Percentiles rank a stretch among this genome's conserved stretches.
These are phyloP conservation scores for bread wheat (Triticum aestivum) DNA, from an alignment of 176 grass and related monocot genomes.

Conservation along the genomic window DNA sequence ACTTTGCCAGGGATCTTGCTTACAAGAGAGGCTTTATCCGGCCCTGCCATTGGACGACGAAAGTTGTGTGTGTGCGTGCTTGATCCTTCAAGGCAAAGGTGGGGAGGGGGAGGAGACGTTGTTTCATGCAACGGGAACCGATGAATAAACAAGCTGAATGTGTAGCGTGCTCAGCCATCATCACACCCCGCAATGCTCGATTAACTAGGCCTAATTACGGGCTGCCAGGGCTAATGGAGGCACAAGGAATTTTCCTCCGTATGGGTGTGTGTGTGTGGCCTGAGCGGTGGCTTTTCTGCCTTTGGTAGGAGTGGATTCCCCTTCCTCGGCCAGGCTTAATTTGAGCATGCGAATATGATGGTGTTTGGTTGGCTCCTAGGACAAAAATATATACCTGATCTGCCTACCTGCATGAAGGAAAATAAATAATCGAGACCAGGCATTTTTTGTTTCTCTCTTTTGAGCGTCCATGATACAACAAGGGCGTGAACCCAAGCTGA, in stretches of 20 bases:
- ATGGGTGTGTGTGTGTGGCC: background rate
- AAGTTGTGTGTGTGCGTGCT: background rate
- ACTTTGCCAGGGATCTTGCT: slow-evolving; percentile 24
- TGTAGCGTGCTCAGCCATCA: too few relatives aligned
- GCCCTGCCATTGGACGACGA: slow-evolving; percentile 20
- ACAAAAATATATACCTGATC: background rate
- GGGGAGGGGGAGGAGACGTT: background rate
- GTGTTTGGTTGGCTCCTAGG: background rate
- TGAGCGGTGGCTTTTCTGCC: background rate
- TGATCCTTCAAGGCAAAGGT: slow-evolving; percentile 37
- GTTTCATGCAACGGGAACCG: slow-evolving; percentile 14
- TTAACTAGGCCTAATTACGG: background rate
- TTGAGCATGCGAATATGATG: background rate
- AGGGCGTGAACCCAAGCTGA: background rate
- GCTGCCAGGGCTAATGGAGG: slow-evolving; percentile 11
- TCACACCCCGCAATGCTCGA: too few relatives aligned
- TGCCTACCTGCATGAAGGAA: background rate
- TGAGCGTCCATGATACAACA: background rate
- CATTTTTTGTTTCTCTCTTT: background rate
- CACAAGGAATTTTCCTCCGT: slow-evolving; percentile 4
- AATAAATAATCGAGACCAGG: background rate
- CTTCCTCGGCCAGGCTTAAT: background rate
- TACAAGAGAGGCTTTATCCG: slow-evolving; percentile 19
- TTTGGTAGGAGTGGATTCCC: background rate
- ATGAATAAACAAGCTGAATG: background rate